Evolutionary conservation across 1,139 yeast genomes (phyloP).

Genomic region (Suhomyces maxii): DNA sequence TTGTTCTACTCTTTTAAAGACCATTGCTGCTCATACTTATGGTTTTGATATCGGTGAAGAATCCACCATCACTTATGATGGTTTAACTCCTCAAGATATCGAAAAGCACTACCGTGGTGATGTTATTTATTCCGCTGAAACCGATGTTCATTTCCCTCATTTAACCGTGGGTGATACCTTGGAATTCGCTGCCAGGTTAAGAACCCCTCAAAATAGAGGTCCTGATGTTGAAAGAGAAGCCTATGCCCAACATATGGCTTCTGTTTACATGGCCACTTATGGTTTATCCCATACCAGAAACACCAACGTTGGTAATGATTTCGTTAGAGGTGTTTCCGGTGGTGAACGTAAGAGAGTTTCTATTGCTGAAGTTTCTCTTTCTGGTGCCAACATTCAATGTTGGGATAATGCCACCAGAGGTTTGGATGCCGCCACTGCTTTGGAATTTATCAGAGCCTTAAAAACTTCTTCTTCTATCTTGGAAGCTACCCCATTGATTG

Average conservation of each 20-base stretch:
- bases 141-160: conserved; percentile 29
- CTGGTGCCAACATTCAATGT: conserved; percentile 23
- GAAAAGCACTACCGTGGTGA: conserved; percentile 27
- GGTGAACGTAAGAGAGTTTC: conserved; percentile 28
- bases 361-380: conserved; percentile 23
- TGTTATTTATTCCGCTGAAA: conserved; percentile 29
- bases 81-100: conserved; percentile 21
- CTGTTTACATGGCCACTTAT: conserved; percentile 23
- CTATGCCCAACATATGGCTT: conserved; percentile 23
- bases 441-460: conserved; percentile 29
- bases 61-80: conserved; percentile 38
- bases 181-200: conserved; percentile 27
- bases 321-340: conserved; percentile 26
- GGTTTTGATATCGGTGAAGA: conserved; percentile 63
- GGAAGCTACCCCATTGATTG: conserved; percentile 28
- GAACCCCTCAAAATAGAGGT: conserved; percentile 30
- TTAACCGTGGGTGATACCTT: conserved; percentile 29
- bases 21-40: conserved; percentile 68
- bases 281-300: conserved; percentile 22
- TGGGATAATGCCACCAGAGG: conserved; percentile 30
- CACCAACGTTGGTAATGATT: conserved; percentile 27
- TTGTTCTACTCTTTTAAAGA: conserved; percentile 73
- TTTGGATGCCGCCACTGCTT: conserved; percentile 27
- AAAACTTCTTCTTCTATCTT: conserved; percentile 25
- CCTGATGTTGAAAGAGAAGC: conserved; percentile 26